phyloP scores from a whole-genome alignment of 495 filamentous ascomycete species.

The Penicillium cinerascens region DNA sequence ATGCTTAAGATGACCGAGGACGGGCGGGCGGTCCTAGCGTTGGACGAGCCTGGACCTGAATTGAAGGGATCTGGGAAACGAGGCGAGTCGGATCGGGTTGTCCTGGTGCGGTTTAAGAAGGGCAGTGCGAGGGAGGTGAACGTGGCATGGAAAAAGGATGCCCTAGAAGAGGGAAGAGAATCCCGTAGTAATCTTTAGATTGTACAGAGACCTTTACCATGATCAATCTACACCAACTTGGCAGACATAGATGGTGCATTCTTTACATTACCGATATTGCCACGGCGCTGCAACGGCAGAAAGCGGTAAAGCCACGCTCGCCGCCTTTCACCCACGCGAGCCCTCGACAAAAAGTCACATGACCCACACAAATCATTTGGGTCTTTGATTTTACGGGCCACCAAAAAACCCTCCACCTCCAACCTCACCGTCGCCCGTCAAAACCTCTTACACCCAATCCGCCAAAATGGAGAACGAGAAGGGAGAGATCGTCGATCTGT shows the following conservation, averaged over 20 bases:
- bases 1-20: slow-evolving; percentile 55
- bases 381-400: slow-evolving; percentile 24
- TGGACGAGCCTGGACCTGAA: slow-evolving; percentile 72
- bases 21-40: slow-evolving; percentile 56
- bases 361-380: slow-evolving; percentile 46
- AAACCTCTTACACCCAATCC: slow-evolving; percentile 40
- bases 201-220: neutral
- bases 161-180: slow-evolving; percentile 28
- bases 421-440: slow-evolving; percentile 43
- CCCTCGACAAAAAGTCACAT: slow-evolving; percentile 50
- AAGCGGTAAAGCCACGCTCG: slow-evolving; percentile 12
- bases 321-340: slow-evolving; percentile 19
- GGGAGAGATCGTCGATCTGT: slow-evolving; percentile 99
- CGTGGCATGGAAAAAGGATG: slow-evolving; percentile 51
- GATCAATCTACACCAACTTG: neutral
- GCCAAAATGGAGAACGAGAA: slow-evolving; percentile 92
- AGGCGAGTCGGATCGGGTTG: slow-evolving; percentile 70
- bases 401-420: slow-evolving; percentile 30
- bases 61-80: slow-evolving; percentile 55
- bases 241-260: neutral
- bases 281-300: slow-evolving; percentile 12
- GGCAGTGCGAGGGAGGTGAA: slow-evolving; percentile 53
- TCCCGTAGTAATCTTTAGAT: slow-evolving; percentile 31
- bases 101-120: slow-evolving; percentile 63
- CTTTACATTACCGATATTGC: slow-evolving; percentile 13